Evolutionary conservation across 768 basidiomycete genomes (phyloP).

Genomic region (Melanogaster broomeanus): DNA sequence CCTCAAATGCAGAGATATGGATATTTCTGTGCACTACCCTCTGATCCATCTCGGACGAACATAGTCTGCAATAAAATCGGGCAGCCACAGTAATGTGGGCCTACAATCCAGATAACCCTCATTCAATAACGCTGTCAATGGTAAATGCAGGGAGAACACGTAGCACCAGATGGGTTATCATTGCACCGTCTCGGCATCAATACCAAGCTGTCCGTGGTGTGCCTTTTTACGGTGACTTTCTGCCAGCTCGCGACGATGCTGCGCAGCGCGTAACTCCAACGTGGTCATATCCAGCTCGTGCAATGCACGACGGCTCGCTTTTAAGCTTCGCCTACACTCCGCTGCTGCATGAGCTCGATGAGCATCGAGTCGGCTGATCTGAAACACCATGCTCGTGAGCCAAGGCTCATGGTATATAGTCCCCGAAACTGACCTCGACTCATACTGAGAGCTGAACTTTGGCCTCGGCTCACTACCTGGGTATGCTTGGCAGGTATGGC

Average conservation of each 20-base stretch:
- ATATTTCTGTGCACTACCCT: constrained; percentile 70
- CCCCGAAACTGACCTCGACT: constrained; percentile 25
- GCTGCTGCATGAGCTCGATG: constrained; percentile 41
- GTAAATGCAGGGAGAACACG: too few species aligned
- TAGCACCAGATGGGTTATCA: neutral
- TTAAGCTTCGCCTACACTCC: constrained; percentile 42
- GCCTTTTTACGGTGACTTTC: constrained; percentile 64
- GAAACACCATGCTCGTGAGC: constrained; percentile 1
- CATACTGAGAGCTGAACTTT: constrained; percentile 28
- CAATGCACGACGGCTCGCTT: constrained; percentile 48
- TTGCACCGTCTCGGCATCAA: constrained; percentile 42
- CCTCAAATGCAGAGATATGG: constrained; percentile 49
- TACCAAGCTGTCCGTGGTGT: constrained; percentile 59
- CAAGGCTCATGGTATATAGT: neutral
- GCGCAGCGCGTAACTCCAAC: constrained; percentile 61
- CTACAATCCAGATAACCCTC: constrained; percentile 28
- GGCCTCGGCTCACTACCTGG: constrained; percentile 28
- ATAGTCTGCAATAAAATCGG: constrained; percentile 73
- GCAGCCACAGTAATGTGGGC: constrained; percentile 29
- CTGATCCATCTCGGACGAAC: constrained; percentile 63
- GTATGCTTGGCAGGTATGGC: constrained; percentile 34
- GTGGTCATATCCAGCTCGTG: constrained; percentile 62
- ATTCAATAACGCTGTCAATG: neutral
- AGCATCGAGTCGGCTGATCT: constrained; percentile 37
- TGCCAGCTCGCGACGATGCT: constrained; percentile 57